phyloP scores from a whole-genome alignment of 441 rosid species.

The Dalechampia spathulata region DNA sequence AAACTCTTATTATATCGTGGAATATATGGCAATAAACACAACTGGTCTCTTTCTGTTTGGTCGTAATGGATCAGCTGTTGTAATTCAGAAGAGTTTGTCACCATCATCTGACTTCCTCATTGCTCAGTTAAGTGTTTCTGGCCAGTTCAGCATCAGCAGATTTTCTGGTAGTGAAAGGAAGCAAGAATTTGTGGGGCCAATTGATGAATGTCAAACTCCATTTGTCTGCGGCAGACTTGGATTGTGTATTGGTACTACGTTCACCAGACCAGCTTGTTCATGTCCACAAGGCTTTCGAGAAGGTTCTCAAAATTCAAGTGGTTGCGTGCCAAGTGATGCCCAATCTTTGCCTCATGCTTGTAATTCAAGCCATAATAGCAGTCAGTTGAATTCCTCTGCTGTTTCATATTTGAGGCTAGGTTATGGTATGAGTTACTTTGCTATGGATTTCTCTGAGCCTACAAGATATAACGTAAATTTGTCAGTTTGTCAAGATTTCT shows the following conservation, averaged over 20 bases:
- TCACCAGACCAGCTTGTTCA: constrained; percentile 42
- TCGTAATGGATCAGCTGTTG: constrained; percentile 44
- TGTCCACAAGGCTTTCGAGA: constrained; percentile 48
- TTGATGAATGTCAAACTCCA: constrained; percentile 53
- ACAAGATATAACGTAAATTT: constrained; percentile 31
- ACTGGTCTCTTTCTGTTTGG: constrained; percentile 58
- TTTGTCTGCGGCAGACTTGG: constrained; percentile 51
- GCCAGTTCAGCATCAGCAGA: constrained; percentile 40
- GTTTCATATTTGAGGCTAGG: constrained; percentile 41
- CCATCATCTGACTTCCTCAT: constrained; percentile 44
- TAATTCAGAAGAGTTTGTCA: constrained; percentile 35
- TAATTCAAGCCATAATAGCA: constrained; percentile 28
- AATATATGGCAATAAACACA: constrained; percentile 48
- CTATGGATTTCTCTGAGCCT: constrained; percentile 46
- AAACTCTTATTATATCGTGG: constrained; percentile 33
- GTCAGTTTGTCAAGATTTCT: constrained; percentile 50
- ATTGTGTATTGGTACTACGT: constrained; percentile 32
- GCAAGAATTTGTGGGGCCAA: constrained; percentile 49
- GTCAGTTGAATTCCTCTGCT: constrained; percentile 27
- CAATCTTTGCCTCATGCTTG: constrained; percentile 52
- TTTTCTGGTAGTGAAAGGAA: constrained; percentile 23
- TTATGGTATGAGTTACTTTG: constrained; percentile 47
- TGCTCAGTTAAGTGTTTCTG: constrained; percentile 49
- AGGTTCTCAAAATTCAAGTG: constrained; percentile 22
- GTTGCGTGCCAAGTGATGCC: constrained; percentile 47